Conservation (phyloP, 306 rosid species). For the Vigna trinervia region DNA sequence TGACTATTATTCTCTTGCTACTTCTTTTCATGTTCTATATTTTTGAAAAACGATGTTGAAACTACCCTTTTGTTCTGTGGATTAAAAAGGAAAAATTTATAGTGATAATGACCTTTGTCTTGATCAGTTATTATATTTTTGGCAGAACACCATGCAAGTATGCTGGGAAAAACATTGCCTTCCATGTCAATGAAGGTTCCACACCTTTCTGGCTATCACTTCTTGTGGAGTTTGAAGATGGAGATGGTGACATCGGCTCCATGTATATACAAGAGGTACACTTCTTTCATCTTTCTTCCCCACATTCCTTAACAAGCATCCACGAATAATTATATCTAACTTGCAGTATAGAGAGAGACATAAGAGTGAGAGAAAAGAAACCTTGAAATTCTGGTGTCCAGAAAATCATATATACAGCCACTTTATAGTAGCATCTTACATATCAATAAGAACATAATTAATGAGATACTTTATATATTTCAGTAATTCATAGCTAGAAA, state of each 20-base stretch:
- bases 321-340: neutral
- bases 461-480: neutral
- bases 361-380: neutral
- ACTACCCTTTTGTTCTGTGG: neutral
- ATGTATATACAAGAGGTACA: conserved; percentile 80
- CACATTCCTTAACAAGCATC: neutral
- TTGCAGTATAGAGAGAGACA: neutral
- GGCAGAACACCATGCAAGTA: conserved; percentile 78
- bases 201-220: conserved; percentile 86
- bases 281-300: conserved; percentile 29
- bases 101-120: conserved; percentile 8
- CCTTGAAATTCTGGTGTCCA: neutral
- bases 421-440: neutral
- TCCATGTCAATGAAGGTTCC: conserved; percentile 92
- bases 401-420: neutral
- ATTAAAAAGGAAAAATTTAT: neutral
- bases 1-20: neutral
- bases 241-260: conserved; percentile 85
- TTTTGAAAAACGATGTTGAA: neutral
- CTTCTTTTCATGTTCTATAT: neutral
- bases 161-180: conserved; percentile 71
- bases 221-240: conserved; percentile 76
- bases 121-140: neutral
- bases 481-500: neutral
- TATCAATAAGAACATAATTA: neutral